Conservation (phyloP, 192 early-diverging fungal species). For the Linnemannia exigua region DNA sequence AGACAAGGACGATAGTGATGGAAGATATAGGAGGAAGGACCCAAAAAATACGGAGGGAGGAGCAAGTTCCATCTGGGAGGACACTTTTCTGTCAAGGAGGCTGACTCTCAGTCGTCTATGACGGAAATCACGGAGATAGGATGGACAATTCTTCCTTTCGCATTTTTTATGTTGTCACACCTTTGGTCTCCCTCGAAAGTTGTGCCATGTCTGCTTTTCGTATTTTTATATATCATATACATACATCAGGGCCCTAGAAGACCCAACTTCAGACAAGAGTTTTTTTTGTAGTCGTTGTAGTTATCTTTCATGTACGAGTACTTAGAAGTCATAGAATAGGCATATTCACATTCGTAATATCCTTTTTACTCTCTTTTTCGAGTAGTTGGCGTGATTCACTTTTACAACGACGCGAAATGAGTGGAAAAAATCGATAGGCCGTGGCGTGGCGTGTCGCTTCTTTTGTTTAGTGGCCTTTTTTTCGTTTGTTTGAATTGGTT, state of each 20-base stretch:
- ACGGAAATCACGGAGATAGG: too few species aligned
- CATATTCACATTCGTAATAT: too few species aligned
- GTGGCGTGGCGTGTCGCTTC: background rate
- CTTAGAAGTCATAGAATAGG: too few species aligned
- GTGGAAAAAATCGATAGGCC: too few species aligned
- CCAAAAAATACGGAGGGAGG: background rate
- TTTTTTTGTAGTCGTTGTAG: too few species aligned
- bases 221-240: background rate
- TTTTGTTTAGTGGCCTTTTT: too few species aligned
- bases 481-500: background rate
- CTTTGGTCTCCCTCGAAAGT: background rate
- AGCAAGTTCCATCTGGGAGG: conserved; percentile 5
- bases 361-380: too few species aligned
- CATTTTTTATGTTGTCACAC: background rate
- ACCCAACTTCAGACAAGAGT: conserved; percentile 2
- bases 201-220: background rate
- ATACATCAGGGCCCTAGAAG: background rate
- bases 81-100: background rate
- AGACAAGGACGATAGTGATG: background rate
- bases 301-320: background rate
- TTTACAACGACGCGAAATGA: too few species aligned
- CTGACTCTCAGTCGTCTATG: background rate
- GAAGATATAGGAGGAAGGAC: background rate
- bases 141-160: background rate
- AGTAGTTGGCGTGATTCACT: too few species aligned